phyloP scores from a whole-genome alignment of 441 rosid species.

The Brassica balearica region DNA sequence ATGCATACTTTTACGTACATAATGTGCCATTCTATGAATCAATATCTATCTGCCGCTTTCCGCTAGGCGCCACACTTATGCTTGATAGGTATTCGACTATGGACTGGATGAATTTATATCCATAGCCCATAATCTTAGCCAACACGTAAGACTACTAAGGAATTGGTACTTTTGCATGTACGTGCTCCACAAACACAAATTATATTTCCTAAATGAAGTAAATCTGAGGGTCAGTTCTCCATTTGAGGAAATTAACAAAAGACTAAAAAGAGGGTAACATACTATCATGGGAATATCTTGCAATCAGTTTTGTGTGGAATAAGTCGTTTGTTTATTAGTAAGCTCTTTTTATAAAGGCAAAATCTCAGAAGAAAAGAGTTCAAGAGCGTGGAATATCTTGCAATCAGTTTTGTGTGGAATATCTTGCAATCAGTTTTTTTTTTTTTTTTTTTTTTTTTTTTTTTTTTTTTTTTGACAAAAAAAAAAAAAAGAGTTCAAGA shows the following conservation, averaged over 20 bases:
- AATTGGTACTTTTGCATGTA: neutral
- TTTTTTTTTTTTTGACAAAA: no score
- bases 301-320: neutral
- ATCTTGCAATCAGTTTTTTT: no score
- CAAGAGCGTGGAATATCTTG: no score
- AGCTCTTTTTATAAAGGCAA: slow-evolving; percentile 55
- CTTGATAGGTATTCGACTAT: slow-evolving; percentile 20
- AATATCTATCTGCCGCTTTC: neutral
- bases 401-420: no score
- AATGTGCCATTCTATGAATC: neutral
- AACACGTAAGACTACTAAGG: neutral
- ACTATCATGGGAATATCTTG: neutral
- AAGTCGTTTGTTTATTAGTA: slow-evolving; percentile 22
- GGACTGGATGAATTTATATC: slow-evolving; percentile 1
- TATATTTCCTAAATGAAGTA: no score
- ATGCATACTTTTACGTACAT: neutral
- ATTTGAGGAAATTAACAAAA: slow-evolving; percentile 49
- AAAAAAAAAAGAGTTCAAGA: slow-evolving; percentile 77
- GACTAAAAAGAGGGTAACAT: slow-evolving; percentile 67
- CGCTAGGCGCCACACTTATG: neutral
- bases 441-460: no score
- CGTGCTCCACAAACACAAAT: neutral
- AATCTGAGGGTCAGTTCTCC: neutral
- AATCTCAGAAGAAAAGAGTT: slow-evolving; percentile 59
- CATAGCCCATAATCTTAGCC: slow-evolving; percentile 18